Evolutionary conservation across 306 rosid species (phyloP), one percentile per base, ranked within the genome.

Genomic region (Purshia tridentata): DNA sequence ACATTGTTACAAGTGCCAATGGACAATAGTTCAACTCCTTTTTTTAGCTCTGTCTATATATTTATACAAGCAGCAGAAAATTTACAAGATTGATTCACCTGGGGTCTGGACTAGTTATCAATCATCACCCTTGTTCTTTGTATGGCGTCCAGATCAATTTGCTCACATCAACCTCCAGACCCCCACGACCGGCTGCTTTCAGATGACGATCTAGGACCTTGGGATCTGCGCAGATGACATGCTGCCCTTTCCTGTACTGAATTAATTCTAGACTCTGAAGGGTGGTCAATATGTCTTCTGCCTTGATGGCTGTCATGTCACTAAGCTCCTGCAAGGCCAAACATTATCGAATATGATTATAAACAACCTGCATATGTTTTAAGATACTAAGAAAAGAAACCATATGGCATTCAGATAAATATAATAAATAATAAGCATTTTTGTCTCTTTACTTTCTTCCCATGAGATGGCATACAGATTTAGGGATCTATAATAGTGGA

Each of bases 141-240:
- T 92, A 95, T 16, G 99, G 99, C 62, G 99, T 95, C 99, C 98
- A 95, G 60, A 95, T 95, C 90, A 95, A 75, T 78, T 92, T 95
- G 84, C 91, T 82, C 48, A 87, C 98, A 76, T 95, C 99, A 23
- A 95, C 99, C 39, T 95, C 98, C 4, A 95, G 91, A 77, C 98
- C 98, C 0, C 98, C 98, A 55, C 96, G 94, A 6, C 99, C 98
- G 18, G 97, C 99, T 16, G 97, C 97, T 91, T 88, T 95, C 46
- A 92, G 90, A 83, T 95, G 99, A 67, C 99, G 98, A 80, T 95
- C 98, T 78, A 95, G 80, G 77, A 95, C 93, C 85, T 95, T 95
- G 0, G 97, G 99, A 81, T 95, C 98, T 6, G 99, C 99, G 35
- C 97, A 95, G 62, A 95, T 95, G 61, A 95, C 99, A 84, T 95